Conservation (phyloP, 805 yeast genomes). For the Nakazawaea ishiwadae region DNA sequence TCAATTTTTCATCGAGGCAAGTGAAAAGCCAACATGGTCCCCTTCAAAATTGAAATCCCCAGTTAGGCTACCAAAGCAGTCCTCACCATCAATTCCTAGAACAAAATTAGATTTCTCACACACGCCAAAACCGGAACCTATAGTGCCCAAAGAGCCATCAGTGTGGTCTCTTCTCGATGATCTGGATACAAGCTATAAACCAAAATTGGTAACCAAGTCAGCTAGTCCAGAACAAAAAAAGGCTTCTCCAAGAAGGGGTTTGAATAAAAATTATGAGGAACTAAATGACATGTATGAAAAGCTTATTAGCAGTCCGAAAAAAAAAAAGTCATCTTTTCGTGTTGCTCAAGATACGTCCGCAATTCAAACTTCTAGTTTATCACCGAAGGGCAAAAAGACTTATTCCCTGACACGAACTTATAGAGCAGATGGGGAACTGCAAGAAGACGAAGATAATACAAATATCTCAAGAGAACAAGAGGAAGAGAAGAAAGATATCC, state of each 20-base stretch:
- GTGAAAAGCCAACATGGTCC: not conserved
- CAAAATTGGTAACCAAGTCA: not conserved
- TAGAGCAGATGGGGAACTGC: slow-evolving; percentile 15
- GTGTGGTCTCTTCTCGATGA: not conserved
- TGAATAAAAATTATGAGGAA: not conserved
- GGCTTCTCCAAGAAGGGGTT: not conserved
- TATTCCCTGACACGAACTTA: slow-evolving; percentile 28
- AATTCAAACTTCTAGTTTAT: not conserved
- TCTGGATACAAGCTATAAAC: not conserved
- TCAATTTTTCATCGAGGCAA: not conserved
- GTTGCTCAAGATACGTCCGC: no score
- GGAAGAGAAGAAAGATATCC: slow-evolving; percentile 11
- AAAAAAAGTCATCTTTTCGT: no score
- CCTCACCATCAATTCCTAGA: not conserved
- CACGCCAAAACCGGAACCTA: not conserved
- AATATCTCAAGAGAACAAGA: slow-evolving; percentile 14
- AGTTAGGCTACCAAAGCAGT: not conserved
- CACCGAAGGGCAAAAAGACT: slow-evolving; percentile 16
- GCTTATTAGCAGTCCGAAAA: no score
- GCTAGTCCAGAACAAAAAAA: not conserved
- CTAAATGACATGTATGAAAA: slow-evolving; percentile 5
- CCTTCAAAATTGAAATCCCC: slow-evolving; percentile 1
- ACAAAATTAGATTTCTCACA: not conserved
- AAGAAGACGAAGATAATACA: slow-evolving; percentile 13
- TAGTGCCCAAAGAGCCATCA: not conserved